Conservation (phyloP, 1,284 basidiomycete genomes). For the Pseudozyma pruni region DNA sequence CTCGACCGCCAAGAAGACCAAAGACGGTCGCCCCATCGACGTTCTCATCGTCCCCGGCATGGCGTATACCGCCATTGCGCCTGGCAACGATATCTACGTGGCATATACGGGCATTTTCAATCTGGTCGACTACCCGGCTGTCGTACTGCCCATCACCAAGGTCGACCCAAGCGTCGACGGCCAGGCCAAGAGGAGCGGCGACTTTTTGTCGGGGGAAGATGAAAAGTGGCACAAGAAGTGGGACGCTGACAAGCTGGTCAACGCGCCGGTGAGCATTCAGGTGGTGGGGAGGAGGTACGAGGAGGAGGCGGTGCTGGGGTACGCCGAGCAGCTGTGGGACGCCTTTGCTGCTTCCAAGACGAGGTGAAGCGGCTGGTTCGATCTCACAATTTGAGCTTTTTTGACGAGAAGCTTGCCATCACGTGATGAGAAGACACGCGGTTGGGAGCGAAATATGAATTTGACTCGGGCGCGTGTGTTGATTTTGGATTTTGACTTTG, state of each 20-base stretch:
- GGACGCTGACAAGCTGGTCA: constrained; percentile 70
- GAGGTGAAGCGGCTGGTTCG: not conserved
- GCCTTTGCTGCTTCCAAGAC: constrained; percentile 16
- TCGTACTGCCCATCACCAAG: constrained; percentile 73
- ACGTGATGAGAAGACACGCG: constrained; percentile 15
- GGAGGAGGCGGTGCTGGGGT: constrained; percentile 76
- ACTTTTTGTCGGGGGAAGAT: constrained; percentile 52
- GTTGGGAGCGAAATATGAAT: not conserved
- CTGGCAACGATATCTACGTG: constrained; percentile 70
- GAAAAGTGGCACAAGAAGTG: constrained; percentile 51
- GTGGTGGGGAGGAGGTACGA: constrained; percentile 77
- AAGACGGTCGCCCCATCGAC: constrained; percentile 73
- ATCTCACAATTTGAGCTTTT: constrained; percentile 1
- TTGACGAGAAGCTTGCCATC: not conserved
- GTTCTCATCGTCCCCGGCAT: constrained; percentile 75
- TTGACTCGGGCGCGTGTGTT: constrained; percentile 20
- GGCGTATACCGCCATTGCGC: constrained; percentile 72
- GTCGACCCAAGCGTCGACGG: constrained; percentile 71
- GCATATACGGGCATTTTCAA: constrained; percentile 72
- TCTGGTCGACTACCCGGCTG: constrained; percentile 75
- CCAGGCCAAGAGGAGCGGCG: constrained; percentile 71
- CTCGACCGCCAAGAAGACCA: constrained; percentile 70
- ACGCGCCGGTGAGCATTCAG: constrained; percentile 78
- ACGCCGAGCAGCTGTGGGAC: constrained; percentile 42
- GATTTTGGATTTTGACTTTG: constrained; percentile 6